Conservation (phyloP, 371 early-diverging fungal species). For the Mucor piriformis region DNA sequence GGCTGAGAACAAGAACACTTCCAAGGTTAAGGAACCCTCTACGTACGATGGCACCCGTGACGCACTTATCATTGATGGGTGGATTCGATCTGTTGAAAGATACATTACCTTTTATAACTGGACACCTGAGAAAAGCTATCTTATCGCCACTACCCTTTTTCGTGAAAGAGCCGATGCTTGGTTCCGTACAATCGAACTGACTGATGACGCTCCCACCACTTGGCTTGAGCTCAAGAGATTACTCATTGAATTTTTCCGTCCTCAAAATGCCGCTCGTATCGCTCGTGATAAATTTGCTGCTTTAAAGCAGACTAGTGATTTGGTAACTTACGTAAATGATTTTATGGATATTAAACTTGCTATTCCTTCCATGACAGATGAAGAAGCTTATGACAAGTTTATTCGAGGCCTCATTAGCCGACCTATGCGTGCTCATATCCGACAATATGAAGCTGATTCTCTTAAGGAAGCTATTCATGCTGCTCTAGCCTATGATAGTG, state of each 20-base stretch:
- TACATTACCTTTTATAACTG: neutral
- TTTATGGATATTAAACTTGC: neutral
- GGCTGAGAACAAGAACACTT: neutral
- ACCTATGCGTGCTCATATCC: neutral
- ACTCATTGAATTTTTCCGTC: neutral
- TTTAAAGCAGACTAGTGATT: neutral
- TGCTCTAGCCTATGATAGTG: neutral
- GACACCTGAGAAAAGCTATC: neutral
- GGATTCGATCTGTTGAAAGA: neutral
- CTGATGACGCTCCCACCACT: neutral
- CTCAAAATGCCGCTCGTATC: neutral
- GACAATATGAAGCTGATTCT: neutral
- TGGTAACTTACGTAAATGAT: neutral
- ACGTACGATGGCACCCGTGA: neutral
- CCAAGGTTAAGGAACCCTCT: neutral
- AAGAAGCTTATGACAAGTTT: slow-evolving; percentile 3
- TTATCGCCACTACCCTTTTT: neutral
- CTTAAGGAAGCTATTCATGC: neutral
- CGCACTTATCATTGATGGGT: neutral
- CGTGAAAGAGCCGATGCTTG: slow-evolving; percentile 1
- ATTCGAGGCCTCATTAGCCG: neutral
- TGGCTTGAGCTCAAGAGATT: neutral
- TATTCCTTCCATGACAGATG: neutral
- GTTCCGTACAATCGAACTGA: neutral
- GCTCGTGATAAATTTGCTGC: slow-evolving; percentile 1